Conservation (phyloP, 108 stramenopile genomes). For the Ochromonas danica region DNA sequence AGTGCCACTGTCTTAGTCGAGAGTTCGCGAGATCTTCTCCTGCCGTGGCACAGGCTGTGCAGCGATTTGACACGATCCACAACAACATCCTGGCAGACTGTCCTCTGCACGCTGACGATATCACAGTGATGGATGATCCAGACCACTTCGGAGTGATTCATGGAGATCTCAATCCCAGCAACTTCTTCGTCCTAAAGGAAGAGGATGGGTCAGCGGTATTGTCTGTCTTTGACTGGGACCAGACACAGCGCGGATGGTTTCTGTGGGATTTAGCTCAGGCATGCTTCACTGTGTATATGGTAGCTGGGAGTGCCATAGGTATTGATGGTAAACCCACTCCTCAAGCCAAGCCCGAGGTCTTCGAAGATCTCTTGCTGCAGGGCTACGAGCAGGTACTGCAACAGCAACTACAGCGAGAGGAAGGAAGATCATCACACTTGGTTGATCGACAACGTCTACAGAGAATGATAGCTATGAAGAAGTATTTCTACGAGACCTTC, state of each 20-base stretch:
- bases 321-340: background rate
- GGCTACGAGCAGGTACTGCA: background rate
- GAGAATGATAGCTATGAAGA: background rate
- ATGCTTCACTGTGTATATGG: background rate
- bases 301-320: background rate
- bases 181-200: background rate
- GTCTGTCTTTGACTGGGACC: constrained; percentile 1
- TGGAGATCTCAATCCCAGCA: background rate
- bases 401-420: too few relatives aligned
- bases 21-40: background rate
- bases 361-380: background rate
- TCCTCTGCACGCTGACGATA: background rate
- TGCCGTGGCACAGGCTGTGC: background rate
- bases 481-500: background rate
- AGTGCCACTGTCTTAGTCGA: background rate
- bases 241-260: background rate
- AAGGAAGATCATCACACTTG: too few relatives aligned
- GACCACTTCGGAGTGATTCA: background rate
- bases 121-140: background rate
- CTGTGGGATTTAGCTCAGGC: background rate
- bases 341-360: background rate
- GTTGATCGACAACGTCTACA: background rate
- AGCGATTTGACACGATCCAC: background rate
- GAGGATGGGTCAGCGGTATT: background rate
- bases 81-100: background rate